Base-by-base conservation (phyloP, 192 early-diverging fungal species). In the Entomortierella parvispora region DNA sequence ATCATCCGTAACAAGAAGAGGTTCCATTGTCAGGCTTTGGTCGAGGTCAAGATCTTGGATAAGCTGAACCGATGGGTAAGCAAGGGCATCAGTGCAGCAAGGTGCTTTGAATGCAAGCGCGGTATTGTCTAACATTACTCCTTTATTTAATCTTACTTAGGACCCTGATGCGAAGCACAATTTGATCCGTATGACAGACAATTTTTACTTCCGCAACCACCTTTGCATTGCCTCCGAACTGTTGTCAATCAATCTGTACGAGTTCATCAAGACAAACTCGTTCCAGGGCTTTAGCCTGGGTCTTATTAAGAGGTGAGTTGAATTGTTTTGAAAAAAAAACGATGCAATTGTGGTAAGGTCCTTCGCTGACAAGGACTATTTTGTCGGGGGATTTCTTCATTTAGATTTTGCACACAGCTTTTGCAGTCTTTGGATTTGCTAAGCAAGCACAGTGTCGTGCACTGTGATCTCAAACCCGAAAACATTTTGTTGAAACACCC, bases 391-490 rank as follows among this genome's bases (percentile, higher is more conserved):
- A 8, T 52, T 20, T 34, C 2, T 81, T 86, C 11, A 71, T 80
- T 45, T 66, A 90, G 90, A 65, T 92, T 98, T 49, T 85, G 93
- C 14, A 80, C 85, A 4, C 97, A 99, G 75, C 87, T 99, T 50
- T 83, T 99, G 32, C 89, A 94, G 52, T 90, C 93, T 20, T 80
- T 99, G 53, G 75, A 86, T 28, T 71, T 98, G 33, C 81, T 99
- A 68, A 71, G 83, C 40, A 80, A 84, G 34, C 86, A 93, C 60
- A 84, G 82, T 29, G 93, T 99, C 54, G 92, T 99, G 22, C 97
- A 99, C 62, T 97, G 96, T 58, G 97, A 99, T 81, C 83, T 99
- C 64, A 99, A 99, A 69, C 96, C 96, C 5, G 96, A 98, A 87
- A 98, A 98, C 71, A 88, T 98, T 15, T 60, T 98, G 61, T 76